Evolutionary conservation across 2,329 filamentous ascomycete species (phyloP).

Genomic region (Phoma sp.): DNA sequence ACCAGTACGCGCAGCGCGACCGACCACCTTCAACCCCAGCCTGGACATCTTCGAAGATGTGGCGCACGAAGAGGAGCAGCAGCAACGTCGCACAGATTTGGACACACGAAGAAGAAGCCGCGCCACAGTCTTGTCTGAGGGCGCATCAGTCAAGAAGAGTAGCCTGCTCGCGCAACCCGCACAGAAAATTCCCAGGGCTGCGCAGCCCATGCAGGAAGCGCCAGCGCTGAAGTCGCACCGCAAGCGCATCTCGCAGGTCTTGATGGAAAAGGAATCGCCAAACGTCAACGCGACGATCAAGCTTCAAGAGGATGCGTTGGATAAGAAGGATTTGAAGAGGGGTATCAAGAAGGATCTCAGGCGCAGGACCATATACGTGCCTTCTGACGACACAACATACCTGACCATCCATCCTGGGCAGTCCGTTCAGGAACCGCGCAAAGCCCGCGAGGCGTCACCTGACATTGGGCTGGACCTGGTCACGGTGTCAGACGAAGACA

Average conservation of each 20-base stretch:
- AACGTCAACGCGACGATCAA: conserved; percentile 39
- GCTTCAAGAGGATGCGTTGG: conserved; percentile 38
- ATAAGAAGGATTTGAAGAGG: conserved; percentile 41
- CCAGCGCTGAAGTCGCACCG: conserved; percentile 35
- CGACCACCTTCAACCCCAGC: conserved; percentile 39
- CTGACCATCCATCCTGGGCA: conserved; percentile 59
- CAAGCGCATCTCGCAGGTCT: conserved; percentile 45
- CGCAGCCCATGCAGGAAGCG: conserved; percentile 30
- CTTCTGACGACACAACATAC: conserved; percentile 58
- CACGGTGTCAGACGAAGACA: conserved; percentile 48
- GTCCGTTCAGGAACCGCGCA: conserved; percentile 32
- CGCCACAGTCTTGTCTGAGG: conserved; percentile 34
- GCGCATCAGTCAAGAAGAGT: conserved; percentile 31
- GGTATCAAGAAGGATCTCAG: conserved; percentile 50
- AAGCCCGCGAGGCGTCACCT: conserved; percentile 40
- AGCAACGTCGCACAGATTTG: conserved; percentile 21
- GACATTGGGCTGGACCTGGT: conserved; percentile 48
- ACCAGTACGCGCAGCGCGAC: conserved; percentile 38
- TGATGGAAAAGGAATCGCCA: conserved; percentile 30
- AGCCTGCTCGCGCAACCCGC: conserved; percentile 46
- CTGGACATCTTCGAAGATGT: conserved; percentile 49
- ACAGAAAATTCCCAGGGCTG: conserved; percentile 40
- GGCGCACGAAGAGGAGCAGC: conserved; percentile 42
- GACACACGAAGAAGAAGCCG: conserved; percentile 36
- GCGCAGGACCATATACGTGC: conserved; percentile 58